Evolutionary conservation across 768 basidiomycete genomes (phyloP).

Genomic region (Mycena galopus): DNA sequence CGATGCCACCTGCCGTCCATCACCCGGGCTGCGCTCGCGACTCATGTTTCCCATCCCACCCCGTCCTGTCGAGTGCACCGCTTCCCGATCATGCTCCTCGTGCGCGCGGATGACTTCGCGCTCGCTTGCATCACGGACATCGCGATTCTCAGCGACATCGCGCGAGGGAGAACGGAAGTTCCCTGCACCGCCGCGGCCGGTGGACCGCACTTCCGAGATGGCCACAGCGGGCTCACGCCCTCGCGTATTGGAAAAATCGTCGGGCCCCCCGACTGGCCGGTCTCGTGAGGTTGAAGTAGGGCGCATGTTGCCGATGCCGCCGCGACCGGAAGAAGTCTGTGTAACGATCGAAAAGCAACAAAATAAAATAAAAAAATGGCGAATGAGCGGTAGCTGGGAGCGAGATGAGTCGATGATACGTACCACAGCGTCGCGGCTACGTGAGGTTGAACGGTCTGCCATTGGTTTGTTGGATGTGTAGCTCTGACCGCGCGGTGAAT

Average conservation of each 20-base stretch:
- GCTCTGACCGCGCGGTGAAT: too few species aligned
- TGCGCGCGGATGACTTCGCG: conserved; percentile 56
- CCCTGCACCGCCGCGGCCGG: conserved; percentile 86
- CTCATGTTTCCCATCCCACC: conserved; percentile 77
- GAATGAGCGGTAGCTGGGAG: background rate
- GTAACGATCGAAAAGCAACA: too few species aligned
- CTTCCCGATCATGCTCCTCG: conserved; percentile 43
- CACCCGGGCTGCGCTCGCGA: conserved; percentile 62
- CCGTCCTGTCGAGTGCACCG: conserved; percentile 69
- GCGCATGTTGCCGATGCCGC: conserved; percentile 24
- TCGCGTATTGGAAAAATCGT: conserved; percentile 69
- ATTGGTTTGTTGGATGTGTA: too few species aligned
- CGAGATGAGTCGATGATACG: conserved; percentile 40
- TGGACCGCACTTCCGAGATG: conserved; percentile 61
- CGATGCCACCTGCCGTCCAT: conserved; percentile 9
- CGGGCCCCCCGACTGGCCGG: conserved; percentile 58
- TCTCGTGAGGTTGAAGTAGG: conserved; percentile 54
- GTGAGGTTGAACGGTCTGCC: conserved; percentile 64
- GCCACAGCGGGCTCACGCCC: conserved; percentile 68
- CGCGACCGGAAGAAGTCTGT: conserved; percentile 22
- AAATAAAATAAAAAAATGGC: too few species aligned
- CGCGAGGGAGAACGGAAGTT: conserved; percentile 88
- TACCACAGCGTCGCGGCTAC: conserved; percentile 72
- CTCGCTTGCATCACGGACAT: conserved; percentile 50
- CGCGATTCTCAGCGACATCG: conserved; percentile 51